Percentiles rank a stretch among this genome's conserved stretches.
Conservation (phyloP, 2,329 filamentous ascomycete genomes). For the Pseudocercospora fuligena region DNA sequence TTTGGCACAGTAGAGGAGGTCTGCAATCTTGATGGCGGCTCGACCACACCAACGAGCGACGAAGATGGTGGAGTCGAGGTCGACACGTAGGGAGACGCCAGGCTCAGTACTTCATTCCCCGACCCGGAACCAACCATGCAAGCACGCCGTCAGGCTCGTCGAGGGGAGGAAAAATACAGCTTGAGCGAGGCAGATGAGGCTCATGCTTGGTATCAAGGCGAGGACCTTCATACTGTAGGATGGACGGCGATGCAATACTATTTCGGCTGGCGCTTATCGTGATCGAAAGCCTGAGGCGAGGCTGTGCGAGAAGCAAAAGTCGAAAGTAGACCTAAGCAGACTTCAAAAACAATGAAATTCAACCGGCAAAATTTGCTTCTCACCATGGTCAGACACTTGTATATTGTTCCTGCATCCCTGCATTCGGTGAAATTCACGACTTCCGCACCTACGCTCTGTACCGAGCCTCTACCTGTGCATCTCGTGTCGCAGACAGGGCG, state of each 20-base stretch:
- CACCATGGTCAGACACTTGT: no score
- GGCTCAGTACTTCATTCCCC: neutral
- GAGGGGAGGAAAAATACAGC: neutral
- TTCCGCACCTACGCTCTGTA: no score
- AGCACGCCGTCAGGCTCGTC: neutral
- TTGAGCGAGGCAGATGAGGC: neutral
- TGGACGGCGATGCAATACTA: conserved; percentile 7
- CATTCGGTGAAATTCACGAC: no score
- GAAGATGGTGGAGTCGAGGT: conserved; percentile 19
- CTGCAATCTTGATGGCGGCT: conserved; percentile 38
- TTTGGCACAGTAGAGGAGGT: conserved; percentile 64
- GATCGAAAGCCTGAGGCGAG: neutral
- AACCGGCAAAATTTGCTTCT: neutral
- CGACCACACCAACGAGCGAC: conserved; percentile 8
- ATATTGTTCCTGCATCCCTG: no score
- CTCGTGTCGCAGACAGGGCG: no score
- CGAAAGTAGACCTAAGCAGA: conserved; percentile 3
- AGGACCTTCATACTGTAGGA: neutral
- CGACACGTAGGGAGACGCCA: conserved; percentile 11
- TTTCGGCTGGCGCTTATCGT: neutral
- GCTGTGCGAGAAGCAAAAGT: neutral
- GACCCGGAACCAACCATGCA: neutral
- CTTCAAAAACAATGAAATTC: neutral
- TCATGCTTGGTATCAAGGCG: neutral
- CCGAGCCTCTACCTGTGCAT: no score